Conservation (phyloP, 1,284 basidiomycete genomes). For the Sporisorium exsertum region DNA sequence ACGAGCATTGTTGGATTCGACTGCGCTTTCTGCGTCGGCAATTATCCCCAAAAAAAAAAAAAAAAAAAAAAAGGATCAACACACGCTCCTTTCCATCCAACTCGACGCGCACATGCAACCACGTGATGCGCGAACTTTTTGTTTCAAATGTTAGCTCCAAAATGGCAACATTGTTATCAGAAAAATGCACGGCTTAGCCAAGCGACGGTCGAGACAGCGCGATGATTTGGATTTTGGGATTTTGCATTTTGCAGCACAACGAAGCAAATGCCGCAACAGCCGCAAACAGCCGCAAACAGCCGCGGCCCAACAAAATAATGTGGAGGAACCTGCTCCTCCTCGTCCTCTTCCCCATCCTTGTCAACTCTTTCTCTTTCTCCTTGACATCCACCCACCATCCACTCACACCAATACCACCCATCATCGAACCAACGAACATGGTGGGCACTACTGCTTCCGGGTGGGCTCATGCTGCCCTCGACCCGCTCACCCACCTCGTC, state of each 20-base stretch:
- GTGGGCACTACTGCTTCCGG: conserved; percentile 19
- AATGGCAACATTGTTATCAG: background rate
- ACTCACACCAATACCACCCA: too few relatives aligned
- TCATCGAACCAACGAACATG: conserved; percentile 19
- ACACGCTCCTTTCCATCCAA: conserved; percentile 9
- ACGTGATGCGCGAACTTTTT: conserved; percentile 15
- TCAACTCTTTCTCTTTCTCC: too few relatives aligned
- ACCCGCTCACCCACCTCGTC: conserved; percentile 43
- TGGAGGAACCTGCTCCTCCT: conserved; percentile 2
- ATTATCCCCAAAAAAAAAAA: background rate
- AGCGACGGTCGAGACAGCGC: conserved; percentile 8
- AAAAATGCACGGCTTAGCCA: conserved; percentile 9
- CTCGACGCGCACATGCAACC: conserved; percentile 29
- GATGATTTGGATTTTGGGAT: background rate
- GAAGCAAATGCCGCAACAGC: conserved; percentile 2
- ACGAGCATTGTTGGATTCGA: background rate
- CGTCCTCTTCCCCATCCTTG: background rate
- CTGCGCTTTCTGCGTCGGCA: conserved; percentile 3
- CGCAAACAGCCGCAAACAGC: too few relatives aligned
- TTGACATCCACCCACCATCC: conserved; percentile 1
- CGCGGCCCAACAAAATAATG: too few relatives aligned
- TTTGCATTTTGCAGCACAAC: background rate
- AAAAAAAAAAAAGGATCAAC: conserved; percentile 22
- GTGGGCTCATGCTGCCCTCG: conserved; percentile 53
- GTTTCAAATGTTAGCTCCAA: background rate